Percentiles rank a stretch among this genome's conserved stretches.
Evolutionary conservation across 1,139 yeast species (phyloP).

Genomic region (Suhomyces anneliseae): DNA sequence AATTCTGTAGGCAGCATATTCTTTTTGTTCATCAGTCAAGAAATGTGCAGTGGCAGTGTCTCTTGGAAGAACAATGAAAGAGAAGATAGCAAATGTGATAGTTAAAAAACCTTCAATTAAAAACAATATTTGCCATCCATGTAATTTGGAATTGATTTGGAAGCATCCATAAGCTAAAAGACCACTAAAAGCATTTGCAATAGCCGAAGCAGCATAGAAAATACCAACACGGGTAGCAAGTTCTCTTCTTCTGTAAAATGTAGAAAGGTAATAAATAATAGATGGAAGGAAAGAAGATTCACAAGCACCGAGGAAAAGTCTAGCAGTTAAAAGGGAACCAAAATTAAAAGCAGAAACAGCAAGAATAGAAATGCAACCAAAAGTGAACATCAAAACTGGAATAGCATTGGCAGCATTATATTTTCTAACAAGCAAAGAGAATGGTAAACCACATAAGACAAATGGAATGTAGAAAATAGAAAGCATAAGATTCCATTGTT

Average conservation of each 20-base stretch:
- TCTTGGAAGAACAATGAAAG: slow-evolving; percentile 21
- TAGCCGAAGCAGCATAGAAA: slow-evolving; percentile 23
- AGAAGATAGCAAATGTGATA: slow-evolving; percentile 16
- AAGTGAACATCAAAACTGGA: slow-evolving; percentile 22
- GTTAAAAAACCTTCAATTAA: slow-evolving; percentile 24
- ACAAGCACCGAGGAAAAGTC: slow-evolving; percentile 24
- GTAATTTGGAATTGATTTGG: slow-evolving; percentile 23
- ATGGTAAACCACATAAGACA: slow-evolving; percentile 22
- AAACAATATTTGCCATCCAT: slow-evolving; percentile 28
- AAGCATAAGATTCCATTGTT: slow-evolving; percentile 25
- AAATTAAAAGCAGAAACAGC: slow-evolving; percentile 19
- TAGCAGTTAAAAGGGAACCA: slow-evolving; percentile 20
- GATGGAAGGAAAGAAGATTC: slow-evolving; percentile 25
- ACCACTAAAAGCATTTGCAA: slow-evolving; percentile 25
- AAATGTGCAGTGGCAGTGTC: slow-evolving; percentile 27
- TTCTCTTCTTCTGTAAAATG: slow-evolving; percentile 22
- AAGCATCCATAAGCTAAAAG: slow-evolving; percentile 23
- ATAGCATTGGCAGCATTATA: slow-evolving; percentile 23
- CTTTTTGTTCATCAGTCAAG: slow-evolving; percentile 26
- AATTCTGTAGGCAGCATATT: slow-evolving; percentile 27
- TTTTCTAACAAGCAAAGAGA: slow-evolving; percentile 20
- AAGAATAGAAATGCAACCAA: slow-evolving; percentile 20
- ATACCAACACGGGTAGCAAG: slow-evolving; percentile 21
- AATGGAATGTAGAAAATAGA: slow-evolving; percentile 25
- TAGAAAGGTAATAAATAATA: slow-evolving; percentile 21